Base-by-base conservation (phyloP, 1,139 yeast species). In the Blastobotrys capitulatus region DNA sequence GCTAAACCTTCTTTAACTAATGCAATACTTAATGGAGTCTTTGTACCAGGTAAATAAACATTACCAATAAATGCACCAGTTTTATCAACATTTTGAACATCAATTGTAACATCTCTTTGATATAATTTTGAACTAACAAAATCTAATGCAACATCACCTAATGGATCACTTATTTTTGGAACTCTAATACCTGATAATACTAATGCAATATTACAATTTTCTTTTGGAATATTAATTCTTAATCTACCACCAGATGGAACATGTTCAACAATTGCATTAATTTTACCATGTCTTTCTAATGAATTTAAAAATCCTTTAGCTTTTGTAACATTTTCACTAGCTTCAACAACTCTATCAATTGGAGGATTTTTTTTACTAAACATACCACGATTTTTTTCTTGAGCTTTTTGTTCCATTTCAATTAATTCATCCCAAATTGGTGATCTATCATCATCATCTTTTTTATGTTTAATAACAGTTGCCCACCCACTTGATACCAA, bases 1-100 rank as follows among this genome's bases (percentile, higher is more conserved):
- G 80, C 86, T 50, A 77, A 74, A 1, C 96, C 96, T 52, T 77
- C 77, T 45, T 75, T 75, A 54, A 85, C 72, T 50, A 88, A 71
- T n/a, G 72, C 66, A 6, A 76, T 70, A 59, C 86, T 89, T 50
- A 84, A 74, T 13, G 95, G 89, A 32, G 69, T 63, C 22, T 74
- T 69, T 44, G 75, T 74, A 8, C 79, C 75, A 22, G 77, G 77
- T 13, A 79, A 63, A 61, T 71, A 84, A 48, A 86, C 61, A 59
- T 83, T 79, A 47, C 95, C 95, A 62, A 86, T 79, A 59, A 87
- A 88, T 0, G 86, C 86, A 52, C 96, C 96, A 53, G 83, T 74
- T 62, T 82, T 85, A 64, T 88, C 96, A 49, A 78, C 77, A 52
- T 79, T 83, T 56, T 79, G 78, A 26, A 87, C 77, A 50, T 83